Evolutionary conservation across 192 early-diverging fungal species (phyloP).

Genomic region (Linnemannia elongata): DNA sequence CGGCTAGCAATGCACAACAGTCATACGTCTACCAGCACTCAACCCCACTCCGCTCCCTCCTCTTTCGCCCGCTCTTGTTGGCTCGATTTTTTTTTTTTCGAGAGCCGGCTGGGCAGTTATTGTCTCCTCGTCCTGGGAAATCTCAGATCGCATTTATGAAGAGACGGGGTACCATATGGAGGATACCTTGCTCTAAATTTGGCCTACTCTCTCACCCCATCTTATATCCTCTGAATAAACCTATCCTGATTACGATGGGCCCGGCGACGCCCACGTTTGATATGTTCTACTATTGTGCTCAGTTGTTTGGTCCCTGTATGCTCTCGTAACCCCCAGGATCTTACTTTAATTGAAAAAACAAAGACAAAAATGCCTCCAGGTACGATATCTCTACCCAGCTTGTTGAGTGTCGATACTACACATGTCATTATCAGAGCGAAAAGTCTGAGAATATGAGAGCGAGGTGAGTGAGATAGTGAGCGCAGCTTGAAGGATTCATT

Average conservation of each 20-base stretch:
- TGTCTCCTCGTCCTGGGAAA: not conserved
- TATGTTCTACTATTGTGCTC: not conserved
- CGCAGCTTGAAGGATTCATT: too few species aligned
- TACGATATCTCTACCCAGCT: not conserved
- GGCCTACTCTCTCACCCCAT: not conserved
- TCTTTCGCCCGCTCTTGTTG: not conserved
- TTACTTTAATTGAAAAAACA: not conserved
- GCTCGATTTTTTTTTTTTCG: not conserved
- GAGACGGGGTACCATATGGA: not conserved
- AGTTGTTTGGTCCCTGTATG: not conserved
- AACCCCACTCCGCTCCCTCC: not conserved
- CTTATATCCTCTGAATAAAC: not conserved
- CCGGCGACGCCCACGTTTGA: not conserved
- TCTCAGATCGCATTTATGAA: slow-evolving; percentile 1
- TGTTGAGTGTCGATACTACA: not conserved
- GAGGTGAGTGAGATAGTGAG: too few species aligned
- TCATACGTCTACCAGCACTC: not conserved
- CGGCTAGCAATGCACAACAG: not conserved
- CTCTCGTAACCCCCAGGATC: not conserved
- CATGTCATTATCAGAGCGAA: too few species aligned
- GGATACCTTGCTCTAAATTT: not conserved
- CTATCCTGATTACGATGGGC: not conserved
- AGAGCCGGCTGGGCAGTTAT: not conserved
- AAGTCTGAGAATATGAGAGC: too few species aligned
- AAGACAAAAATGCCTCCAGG: not conserved